Conservation (phyloP, 2,329 filamentous ascomycete species). For the Colletotrichum sp. region DNA sequence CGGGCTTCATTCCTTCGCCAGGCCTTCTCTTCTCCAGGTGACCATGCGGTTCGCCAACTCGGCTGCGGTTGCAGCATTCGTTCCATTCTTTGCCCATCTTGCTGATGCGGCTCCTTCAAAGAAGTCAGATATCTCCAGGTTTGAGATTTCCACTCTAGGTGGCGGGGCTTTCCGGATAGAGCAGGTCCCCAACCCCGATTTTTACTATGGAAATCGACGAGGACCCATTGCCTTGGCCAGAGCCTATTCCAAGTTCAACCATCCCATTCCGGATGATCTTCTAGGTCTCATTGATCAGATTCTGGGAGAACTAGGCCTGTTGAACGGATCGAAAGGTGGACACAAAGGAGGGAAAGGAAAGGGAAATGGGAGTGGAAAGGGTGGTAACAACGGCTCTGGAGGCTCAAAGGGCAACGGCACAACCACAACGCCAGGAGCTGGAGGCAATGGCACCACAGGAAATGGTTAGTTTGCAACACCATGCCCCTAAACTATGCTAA, state of each 20-base stretch:
- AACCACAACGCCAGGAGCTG: not conserved
- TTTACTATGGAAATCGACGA: slow-evolving; percentile 31
- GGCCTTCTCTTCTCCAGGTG: not conserved
- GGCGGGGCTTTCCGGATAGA: slow-evolving; percentile 42
- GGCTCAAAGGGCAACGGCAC: slow-evolving; percentile 8
- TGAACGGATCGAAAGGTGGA: not conserved
- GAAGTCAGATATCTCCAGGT: slow-evolving; percentile 24
- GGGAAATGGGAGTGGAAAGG: not conserved
- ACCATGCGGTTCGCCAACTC: slow-evolving; percentile 38
- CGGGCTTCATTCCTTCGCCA: slow-evolving; percentile 22
- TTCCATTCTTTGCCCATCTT: slow-evolving; percentile 16
- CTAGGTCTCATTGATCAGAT: slow-evolving; percentile 35
- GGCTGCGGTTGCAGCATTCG: slow-evolving; percentile 35
- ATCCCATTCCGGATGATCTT: slow-evolving; percentile 37
- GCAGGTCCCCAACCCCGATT: slow-evolving; percentile 43
- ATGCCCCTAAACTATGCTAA: slow-evolving; percentile 4
- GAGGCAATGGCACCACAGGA: not conserved
- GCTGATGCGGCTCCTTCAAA: slow-evolving; percentile 31
- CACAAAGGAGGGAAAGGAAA: not conserved
- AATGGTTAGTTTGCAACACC: not conserved
- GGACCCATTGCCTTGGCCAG: slow-evolving; percentile 43
- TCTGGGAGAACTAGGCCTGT: slow-evolving; percentile 36
- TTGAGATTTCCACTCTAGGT: slow-evolving; percentile 40
- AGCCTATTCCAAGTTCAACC: slow-evolving; percentile 43
- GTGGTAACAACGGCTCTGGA: not conserved